Base-by-base conservation (phyloP, 129 eudicot species). In the Flaveria ramosissima region DNA sequence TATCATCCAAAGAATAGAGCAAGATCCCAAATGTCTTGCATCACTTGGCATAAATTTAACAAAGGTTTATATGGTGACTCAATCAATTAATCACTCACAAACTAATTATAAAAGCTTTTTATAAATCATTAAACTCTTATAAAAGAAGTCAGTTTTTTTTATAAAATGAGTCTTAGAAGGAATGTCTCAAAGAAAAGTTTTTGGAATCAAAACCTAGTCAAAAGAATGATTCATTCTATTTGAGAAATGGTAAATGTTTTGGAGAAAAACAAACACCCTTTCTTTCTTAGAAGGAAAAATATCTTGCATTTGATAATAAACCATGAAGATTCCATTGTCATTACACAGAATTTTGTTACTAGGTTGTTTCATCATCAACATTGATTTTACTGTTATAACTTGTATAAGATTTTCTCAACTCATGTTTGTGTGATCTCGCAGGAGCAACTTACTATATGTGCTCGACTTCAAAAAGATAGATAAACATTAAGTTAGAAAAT, bases 341-440 rank as follows among this genome's bases (percentile, higher is more conserved):
- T 93, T 71, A 90, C 97, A 46, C 97, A 93, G 73, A 93, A 93
- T 77, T 88, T 81, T 78, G 98, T 90, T 74, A 90, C 96, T 92
- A 92, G 96, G 95, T 92, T 83, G 50, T 45, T 9, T 45, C 50
- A 45, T 45, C 50, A 45, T 45, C 50, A 9, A 45, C 2, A 9
- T 9, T 45, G 50, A 45, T 45, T 45, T 45, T 45, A 45, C 50
- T 8, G 50, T 45, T 45, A 45, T 11, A 45, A 45, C 3, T 9
- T 9, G 50, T 45, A 10, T 45, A 8, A 9, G 12, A 45, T 45
- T 45, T 45, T 45, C 12, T 45, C 50, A 14, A 9, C 50, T 45
- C 12, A 8, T 2, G 50, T 45, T 45, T 45, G 13, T 45, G 50
- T 45, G 13, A 45, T 9, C 50, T 45, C 50, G 3, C 50, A 9